Conservation (phyloP, 139 green algal species). For the Chlorella sp. region DNA sequence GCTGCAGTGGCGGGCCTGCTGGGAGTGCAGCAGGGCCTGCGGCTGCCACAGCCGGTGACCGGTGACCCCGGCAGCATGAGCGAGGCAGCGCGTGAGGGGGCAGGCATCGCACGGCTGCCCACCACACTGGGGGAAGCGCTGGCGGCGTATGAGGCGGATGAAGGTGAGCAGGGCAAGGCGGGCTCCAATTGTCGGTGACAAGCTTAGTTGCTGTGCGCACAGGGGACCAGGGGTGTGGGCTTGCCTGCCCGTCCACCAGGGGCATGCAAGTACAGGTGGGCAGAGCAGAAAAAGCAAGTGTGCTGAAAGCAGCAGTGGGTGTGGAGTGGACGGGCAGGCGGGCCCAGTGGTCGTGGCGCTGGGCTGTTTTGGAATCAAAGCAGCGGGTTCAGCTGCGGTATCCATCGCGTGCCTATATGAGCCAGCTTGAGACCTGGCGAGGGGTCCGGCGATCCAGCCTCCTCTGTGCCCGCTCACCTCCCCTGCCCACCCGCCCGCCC, state of each 20-base stretch:
- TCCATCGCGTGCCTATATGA: no score
- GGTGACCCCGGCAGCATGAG: conserved; percentile 37
- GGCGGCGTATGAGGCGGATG: conserved; percentile 17
- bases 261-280: neutral
- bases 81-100: neutral
- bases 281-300: neutral
- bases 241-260: neutral
- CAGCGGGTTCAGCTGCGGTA: no score
- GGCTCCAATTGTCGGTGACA: neutral
- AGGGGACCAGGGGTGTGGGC: neutral
- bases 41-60: conserved; percentile 44
- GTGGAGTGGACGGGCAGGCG: no score
- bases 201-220: neutral
- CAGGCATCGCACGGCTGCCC: conserved; percentile 26
- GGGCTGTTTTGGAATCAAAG: no score
- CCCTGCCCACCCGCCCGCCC: neutral
- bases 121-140: conserved; percentile 23
- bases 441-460: no score
- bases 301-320: neutral
- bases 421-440: neutral
- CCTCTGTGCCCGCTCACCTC: no score
- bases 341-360: no score
- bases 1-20: conserved; percentile 61
- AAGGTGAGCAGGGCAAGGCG: neutral
- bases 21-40: conserved; percentile 32